Base-by-base conservation (phyloP, 768 basidiomycete species). In the Amanita brunnescens region DNA sequence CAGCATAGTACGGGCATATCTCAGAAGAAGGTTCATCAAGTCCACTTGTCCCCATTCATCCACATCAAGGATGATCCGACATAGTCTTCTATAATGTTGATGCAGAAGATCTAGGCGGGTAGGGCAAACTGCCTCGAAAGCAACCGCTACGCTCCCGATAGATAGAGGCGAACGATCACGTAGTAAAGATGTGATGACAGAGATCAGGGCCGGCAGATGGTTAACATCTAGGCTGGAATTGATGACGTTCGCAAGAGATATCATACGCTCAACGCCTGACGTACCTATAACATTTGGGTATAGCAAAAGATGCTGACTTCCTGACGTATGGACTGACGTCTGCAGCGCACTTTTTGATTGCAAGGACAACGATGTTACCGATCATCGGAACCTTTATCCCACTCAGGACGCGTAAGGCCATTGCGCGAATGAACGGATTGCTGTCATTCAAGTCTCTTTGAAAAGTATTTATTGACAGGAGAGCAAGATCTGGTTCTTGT, bases 41-140 rank as follows among this genome's bases (percentile, higher is more conserved):
- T 84, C 79, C 5, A 87, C 79, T 65, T 97, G 96, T 0, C 92
- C 93, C 96, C 96, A 99, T 64, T 96, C 95, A 59, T 99, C 96
- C 3, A 86, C 83, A 59, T 99, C 93, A 30, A 91, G 76, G 2
- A 98, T 70, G n/a, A 87, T 71, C 38, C 77, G 75, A 62, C 92
- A 96, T 26, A 93, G 70, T 23, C 89, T 80, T 20, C 94, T 76
- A 59, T 89, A 99, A 57, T 96, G 89, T 14, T 77, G 76, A 60
- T 99, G 96, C 1, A 99, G 67, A 10, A 96, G 79, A 60, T 95
- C 91, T 10, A 94, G 76, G 40, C 86, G 77, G 0, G 86, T 84
- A 0, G 92, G 90, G 61, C 90, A 93, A n/a, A 97, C 78, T 0
- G 80, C 76, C 53, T 87, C 79, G 61, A 96, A 96, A 0, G 96